These are phyloP conservation scores for Centrapalus pauciflorus DNA, from an alignment of 129 eudicot genomes.

Conservation along the genomic window DNA sequence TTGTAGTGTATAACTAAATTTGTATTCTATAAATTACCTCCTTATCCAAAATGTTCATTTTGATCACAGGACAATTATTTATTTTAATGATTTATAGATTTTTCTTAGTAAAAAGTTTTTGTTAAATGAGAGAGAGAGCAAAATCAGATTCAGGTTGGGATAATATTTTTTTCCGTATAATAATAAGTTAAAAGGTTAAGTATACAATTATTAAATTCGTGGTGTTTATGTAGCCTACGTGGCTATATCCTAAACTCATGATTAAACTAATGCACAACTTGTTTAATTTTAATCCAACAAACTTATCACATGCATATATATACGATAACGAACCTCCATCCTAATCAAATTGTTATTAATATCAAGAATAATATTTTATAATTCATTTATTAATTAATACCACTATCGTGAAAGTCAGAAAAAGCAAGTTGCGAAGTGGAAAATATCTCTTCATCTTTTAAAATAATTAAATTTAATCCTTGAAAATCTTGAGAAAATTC, in stretches of 20 bases:
- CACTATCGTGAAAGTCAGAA: background rate
- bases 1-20: too few species aligned
- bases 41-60: too few species aligned
- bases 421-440: background rate
- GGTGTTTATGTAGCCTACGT: conserved; percentile 1
- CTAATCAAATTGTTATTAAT: background rate
- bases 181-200: background rate
- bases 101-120: too few species aligned
- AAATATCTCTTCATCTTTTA: background rate
- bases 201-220: background rate
- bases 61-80: too few species aligned
- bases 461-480: background rate
- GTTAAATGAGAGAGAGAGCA: background rate
- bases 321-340: background rate
- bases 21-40: too few species aligned
- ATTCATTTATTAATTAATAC: background rate
- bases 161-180: too few species aligned
- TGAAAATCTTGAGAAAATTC: background rate
- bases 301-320: conserved; percentile 6
- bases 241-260: background rate
- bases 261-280: conserved; percentile 4
- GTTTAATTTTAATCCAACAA: background rate
- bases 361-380: background rate
- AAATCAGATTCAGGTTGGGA: conserved; percentile 4
- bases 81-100: too few species aligned